Base-by-base conservation (phyloP, 805 yeast species). In the Ogataea degrootiae region DNA sequence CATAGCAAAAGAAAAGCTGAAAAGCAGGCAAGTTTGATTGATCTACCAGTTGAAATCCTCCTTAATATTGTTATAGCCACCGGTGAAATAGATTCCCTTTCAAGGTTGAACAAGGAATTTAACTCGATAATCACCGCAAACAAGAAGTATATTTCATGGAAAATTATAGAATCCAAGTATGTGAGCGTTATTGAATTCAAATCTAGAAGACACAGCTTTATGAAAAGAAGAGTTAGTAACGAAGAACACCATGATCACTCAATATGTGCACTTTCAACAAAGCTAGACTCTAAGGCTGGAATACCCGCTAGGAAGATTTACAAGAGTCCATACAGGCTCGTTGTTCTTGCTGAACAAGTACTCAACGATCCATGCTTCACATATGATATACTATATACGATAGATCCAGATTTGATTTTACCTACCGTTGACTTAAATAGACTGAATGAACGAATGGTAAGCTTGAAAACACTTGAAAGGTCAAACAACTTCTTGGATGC, bases 211-310 rank as follows among this genome's bases (percentile, higher is more conserved):
- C 33, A 36, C n/a, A 45, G 51, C 12, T 39, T 42, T 35, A 16
- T 53, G 15, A 55, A 55, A 31, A 44, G 57, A 23, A 50, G 56
- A n/a, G 52, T 46, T 22, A 53, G 55, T 29, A 50, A 55, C 39
- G 58, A 49, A n/a, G 41, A 47, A 7, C 50, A 48, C 12, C 49
- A 55, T 33, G 58, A 55, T 33, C 60, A 59, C 37, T 41, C 47
- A 21, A 53, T 49, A 15, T 50, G 56, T 37, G 59, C 61, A 5
- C 44, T 57, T 17, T 39, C 43, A 15, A 55, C 61, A 1, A 42
- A 40, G 22, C 34, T 53, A n/a, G 60, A 39, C 31, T 9, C 31
- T 9, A 26, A 26, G 11, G 9, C 31, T 9, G 31, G 31, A 26
- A 26, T 26, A 57, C 21, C 35, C 37, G 19, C 6, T 14, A 15